Base-by-base conservation (phyloP, 2,329 filamentous ascomycete species). In the Ophiocordyceps sinensis region DNA sequence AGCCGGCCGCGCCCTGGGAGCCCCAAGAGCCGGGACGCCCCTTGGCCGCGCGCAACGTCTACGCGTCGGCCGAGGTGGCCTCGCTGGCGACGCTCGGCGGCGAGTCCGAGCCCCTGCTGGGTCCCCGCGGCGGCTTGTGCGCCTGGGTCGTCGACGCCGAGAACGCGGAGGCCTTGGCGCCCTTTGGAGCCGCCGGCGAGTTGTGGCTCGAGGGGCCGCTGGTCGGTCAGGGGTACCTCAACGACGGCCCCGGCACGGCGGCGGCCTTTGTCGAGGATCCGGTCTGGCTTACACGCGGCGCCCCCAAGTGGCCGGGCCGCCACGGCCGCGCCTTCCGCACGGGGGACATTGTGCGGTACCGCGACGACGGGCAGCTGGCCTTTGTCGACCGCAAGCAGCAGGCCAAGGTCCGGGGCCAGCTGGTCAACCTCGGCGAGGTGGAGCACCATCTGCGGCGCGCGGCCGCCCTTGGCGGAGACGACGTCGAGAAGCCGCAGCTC, bases 401-500 rank as follows among this genome's bases (percentile, higher is more conserved):
- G 50, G 63, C 75, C 40, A 76, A 75, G 49, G 52, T 77, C 13
- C 61, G 64, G 23, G 76, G 76, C 31, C 73, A 66, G 43, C 53
- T 70, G 38, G 56, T 72, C 43, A 75, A 69, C 51, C 58, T 69
- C 1, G 44, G 38, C 2, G 50, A 50, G 7, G 40, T 53, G 9
- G 51, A 53, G 39, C 43, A 40, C 17, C 37, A 45, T 11, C 28
- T 44, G 23, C 37, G 41, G 21, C 36, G 35, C 13, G 41, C 43
- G 3, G 38, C 43, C 3, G 37, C 9, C 12, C 14, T 39, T 13
- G 17, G 7, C 8, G 29, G 26, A 2, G 39, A 26, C 17, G 34
- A n/a, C 7, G 15, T 37, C 10, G 38, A 40, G 10, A 23, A 23
- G 7, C 17, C 39, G 19, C 35, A 37, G 19, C 38, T 47, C 1